Evolutionary conservation across 2,329 filamentous ascomycete species (phyloP).

Genomic region (Claviceps sp.): DNA sequence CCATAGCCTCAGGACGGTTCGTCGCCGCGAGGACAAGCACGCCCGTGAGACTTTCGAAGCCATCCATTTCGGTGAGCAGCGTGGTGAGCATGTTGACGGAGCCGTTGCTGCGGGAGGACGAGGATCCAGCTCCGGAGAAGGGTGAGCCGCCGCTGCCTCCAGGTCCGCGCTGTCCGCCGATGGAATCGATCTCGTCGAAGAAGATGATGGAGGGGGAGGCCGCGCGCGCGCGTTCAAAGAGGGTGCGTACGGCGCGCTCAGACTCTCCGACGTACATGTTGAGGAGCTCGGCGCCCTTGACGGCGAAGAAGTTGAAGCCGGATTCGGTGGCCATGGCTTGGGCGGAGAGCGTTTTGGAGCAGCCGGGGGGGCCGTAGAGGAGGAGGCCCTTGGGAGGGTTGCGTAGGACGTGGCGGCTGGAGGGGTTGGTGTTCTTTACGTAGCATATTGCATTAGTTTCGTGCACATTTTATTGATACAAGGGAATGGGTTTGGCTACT

Average conservation of each 20-base stretch:
- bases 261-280: slow-evolving; percentile 97
- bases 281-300: slow-evolving; percentile 85
- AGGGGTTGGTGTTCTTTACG: slow-evolving; percentile 16
- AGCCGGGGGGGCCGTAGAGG: slow-evolving; percentile 84
- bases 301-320: slow-evolving; percentile 83
- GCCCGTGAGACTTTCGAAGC: slow-evolving; percentile 70
- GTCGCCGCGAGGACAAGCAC: slow-evolving; percentile 85
- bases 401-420: slow-evolving; percentile 23
- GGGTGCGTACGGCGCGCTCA: slow-evolving; percentile 69
- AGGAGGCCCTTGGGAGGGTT: slow-evolving; percentile 68
- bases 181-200: slow-evolving; percentile 91
- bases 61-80: slow-evolving; percentile 88
- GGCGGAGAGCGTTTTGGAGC: slow-evolving; percentile 85
- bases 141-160: no score
- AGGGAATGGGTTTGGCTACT: no score
- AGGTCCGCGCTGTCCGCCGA: slow-evolving; percentile 41
- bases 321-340: slow-evolving; percentile 86
- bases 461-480: not conserved
- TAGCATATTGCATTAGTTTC: not conserved
- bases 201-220: slow-evolving; percentile 88
- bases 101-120: slow-evolving; percentile 23
- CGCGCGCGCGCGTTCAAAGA: slow-evolving; percentile 75
- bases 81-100: slow-evolving; percentile 80
- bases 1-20: slow-evolving; percentile 76
- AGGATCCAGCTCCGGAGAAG: slow-evolving; percentile 21